Conservation (phyloP, 331 rosid species). For the Erythrophleum ivorense region DNA sequence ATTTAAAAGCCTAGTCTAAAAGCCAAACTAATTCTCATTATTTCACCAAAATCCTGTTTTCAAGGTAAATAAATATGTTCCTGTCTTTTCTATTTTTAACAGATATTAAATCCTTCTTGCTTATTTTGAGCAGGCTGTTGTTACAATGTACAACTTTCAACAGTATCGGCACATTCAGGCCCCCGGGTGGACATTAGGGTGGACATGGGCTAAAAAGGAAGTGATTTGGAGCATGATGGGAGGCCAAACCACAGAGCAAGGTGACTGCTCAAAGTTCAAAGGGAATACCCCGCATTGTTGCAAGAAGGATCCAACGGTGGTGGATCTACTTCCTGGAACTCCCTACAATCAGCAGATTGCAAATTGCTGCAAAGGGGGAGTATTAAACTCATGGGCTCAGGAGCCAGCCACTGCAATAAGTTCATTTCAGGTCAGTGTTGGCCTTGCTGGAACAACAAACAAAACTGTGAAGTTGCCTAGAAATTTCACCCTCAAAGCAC, state of each 20-base stretch:
- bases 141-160: conserved; percentile 76
- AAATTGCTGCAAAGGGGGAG: conserved; percentile 81
- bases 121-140: conserved; percentile 64
- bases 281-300: conserved; percentile 70
- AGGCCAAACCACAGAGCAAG: conserved; percentile 71
- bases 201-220: conserved; percentile 84
- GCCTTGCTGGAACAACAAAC: conserved; percentile 69
- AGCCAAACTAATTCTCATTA: neutral
- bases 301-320: conserved; percentile 70
- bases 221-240: conserved; percentile 79
- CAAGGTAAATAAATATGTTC: neutral
- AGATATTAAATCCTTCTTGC: neutral
- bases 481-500: conserved; percentile 74
- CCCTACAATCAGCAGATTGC: conserved; percentile 79
- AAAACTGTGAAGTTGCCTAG: conserved; percentile 67
- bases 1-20: neutral
- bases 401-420: conserved; percentile 62
- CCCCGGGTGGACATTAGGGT: conserved; percentile 77
- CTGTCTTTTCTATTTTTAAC: neutral
- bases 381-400: conserved; percentile 62
- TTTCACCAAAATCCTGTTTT: neutral
- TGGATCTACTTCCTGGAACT: conserved; percentile 76
- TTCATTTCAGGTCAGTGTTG: conserved; percentile 76
- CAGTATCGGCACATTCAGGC: conserved; percentile 77
- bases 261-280: conserved; percentile 70